A percentile compares a stretch with the other conserved stretches of the same genome.
phyloP scores from a whole-genome alignment of 106 monocot species.

The Dendrobium officinale region DNA sequence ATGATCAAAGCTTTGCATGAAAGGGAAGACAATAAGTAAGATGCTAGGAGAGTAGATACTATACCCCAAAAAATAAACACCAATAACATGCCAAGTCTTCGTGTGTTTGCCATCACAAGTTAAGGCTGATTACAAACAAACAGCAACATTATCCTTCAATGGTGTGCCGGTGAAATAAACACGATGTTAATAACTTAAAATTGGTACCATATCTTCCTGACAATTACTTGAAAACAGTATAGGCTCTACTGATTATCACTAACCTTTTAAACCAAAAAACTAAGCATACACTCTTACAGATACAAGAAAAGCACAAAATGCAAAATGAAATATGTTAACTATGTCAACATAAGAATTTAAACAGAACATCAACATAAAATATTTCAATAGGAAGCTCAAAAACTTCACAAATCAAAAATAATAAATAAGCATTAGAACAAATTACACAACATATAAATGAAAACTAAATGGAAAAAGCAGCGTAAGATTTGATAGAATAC shows the following conservation, averaged over 20 bases:
- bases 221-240: neutral
- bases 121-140: neutral
- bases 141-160: neutral
- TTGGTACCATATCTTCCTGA: neutral
- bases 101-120: neutral
- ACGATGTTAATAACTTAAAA: neutral
- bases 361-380: too few relatives aligned
- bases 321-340: neutral
- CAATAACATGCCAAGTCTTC: slow-evolving; percentile 7
- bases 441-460: too few relatives aligned
- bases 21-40: neutral
- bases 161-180: neutral
- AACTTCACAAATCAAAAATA: too few relatives aligned
- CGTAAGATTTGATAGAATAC: too few relatives aligned
- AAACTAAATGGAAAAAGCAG: too few relatives aligned
- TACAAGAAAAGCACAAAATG: neutral
- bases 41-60: neutral
- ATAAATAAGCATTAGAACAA: too few relatives aligned
- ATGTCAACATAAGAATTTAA: too few relatives aligned
- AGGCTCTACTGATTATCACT: neutral
- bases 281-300: neutral
- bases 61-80: slow-evolving; percentile 8
- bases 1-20: neutral
- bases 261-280: neutral
- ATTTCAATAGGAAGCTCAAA: too few relatives aligned